Percentiles rank a stretch among this genome's conserved stretches.
phyloP scores from a whole-genome alignment of 306 rosid species.

The Medicago arabica region DNA sequence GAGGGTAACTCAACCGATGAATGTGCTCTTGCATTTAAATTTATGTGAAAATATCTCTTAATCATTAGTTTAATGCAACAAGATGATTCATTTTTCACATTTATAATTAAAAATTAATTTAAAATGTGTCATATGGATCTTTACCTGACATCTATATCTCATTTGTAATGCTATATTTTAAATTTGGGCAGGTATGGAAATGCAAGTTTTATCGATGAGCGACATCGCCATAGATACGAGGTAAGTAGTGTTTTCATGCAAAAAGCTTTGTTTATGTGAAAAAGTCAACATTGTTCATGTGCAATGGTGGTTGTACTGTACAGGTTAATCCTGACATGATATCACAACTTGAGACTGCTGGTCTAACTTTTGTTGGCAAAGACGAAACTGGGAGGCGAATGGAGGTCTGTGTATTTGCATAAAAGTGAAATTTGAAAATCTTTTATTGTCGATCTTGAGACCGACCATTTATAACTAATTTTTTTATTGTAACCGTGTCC shows the following conservation, averaged over 20 bases:
- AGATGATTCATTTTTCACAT: background rate
- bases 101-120: background rate
- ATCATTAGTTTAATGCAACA: background rate
- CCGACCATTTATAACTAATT: background rate
- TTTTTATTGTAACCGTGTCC: background rate
- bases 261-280: constrained; percentile 10
- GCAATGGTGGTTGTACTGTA: constrained; percentile 24
- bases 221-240: constrained; percentile 89
- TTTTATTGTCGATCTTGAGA: constrained; percentile 15
- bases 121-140: constrained; percentile 5
- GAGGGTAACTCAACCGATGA: background rate
- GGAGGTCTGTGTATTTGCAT: constrained; percentile 61
- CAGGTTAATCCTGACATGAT: constrained; percentile 91
- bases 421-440: constrained; percentile 19
- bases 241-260: constrained; percentile 47
- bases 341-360: constrained; percentile 66
- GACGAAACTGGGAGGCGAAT: constrained; percentile 78
- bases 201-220: constrained; percentile 65
- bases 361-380: constrained; percentile 79
- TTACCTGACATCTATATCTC: constrained; percentile 3
- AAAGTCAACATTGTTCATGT: constrained; percentile 8
- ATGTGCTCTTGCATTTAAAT: constrained; percentile 4
- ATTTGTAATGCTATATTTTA: constrained; percentile 16
- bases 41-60: background rate
- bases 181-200: constrained; percentile 60